Percentiles rank a stretch among this genome's conserved stretches.
Conservation (phyloP, 2,329 filamentous ascomycete genomes). For the Botrytis byssoidea region DNA sequence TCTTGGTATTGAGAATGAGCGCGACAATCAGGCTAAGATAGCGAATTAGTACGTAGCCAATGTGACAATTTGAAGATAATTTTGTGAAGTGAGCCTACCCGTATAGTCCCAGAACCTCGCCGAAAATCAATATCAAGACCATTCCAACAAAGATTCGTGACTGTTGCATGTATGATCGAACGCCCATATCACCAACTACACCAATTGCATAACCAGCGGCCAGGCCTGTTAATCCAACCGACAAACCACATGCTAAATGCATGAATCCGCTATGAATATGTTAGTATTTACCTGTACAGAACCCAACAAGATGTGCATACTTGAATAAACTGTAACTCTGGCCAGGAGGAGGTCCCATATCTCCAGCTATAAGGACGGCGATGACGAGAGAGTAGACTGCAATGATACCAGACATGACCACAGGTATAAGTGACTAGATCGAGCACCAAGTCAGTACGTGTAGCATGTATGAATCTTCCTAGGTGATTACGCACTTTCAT, state of each 20-base stretch:
- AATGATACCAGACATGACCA: slow-evolving; percentile 99
- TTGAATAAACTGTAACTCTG: slow-evolving; percentile 79
- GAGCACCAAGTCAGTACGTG: slow-evolving; percentile 11
- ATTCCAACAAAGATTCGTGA: slow-evolving; percentile 96
- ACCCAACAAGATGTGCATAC: slow-evolving; percentile 47
- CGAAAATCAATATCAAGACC: slow-evolving; percentile 98
- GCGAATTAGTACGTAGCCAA: slow-evolving; percentile 22
- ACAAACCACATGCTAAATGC: slow-evolving; percentile 87
- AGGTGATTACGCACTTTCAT: slow-evolving; percentile 69
- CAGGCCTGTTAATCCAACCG: slow-evolving; percentile 87
- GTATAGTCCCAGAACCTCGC: slow-evolving; percentile 93
- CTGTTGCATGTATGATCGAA: slow-evolving; percentile 94
- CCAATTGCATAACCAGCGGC: slow-evolving; percentile 97
- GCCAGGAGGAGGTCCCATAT: slow-evolving; percentile 70
- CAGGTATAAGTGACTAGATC: slow-evolving; percentile 69
- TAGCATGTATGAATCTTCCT: not conserved
- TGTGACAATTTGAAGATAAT: not conserved
- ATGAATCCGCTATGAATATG: slow-evolving; percentile 68
- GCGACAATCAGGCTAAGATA: slow-evolving; percentile 77
- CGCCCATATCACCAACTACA: slow-evolving; percentile 89
- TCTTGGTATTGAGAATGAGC: slow-evolving; percentile 86
- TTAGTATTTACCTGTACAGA: slow-evolving; percentile 19
- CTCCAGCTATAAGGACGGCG: slow-evolving; percentile 89
- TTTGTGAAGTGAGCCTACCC: slow-evolving; percentile 61
- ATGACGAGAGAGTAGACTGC: slow-evolving; percentile 98